A percentile compares a stretch with the other conserved stretches of the same genome.
Evolutionary conservation across 352 stramenopile species (phyloP).

Genomic region (Globisporangium takayamanum): DNA sequence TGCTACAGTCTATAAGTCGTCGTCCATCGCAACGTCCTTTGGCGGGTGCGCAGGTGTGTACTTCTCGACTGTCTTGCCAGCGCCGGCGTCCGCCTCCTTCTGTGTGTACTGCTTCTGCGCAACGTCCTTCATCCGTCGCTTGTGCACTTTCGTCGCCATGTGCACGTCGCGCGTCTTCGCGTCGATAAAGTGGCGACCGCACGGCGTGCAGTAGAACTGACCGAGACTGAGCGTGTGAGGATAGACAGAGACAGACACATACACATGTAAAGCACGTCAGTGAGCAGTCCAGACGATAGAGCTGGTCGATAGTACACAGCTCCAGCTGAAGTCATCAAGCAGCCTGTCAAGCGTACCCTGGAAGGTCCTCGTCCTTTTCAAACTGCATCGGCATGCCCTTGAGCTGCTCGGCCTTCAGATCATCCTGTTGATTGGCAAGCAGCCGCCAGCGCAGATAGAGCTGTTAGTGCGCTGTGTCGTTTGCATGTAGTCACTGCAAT

Average conservation of each 20-base stretch:
- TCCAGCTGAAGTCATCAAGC: background rate
- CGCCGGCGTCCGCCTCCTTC: slow-evolving; percentile 68
- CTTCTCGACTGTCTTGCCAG: slow-evolving; percentile 65
- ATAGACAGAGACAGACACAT: background rate
- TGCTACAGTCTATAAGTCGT: slow-evolving; percentile 44
- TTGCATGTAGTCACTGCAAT: too few relatives aligned
- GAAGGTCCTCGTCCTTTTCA: slow-evolving; percentile 79
- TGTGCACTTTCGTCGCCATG: slow-evolving; percentile 83
- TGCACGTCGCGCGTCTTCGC: slow-evolving; percentile 72
- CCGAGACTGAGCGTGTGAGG: slow-evolving; percentile 38
- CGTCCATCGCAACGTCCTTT: slow-evolving; percentile 43
- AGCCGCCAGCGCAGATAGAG: background rate
- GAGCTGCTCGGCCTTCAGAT: slow-evolving; percentile 55
- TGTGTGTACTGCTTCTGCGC: slow-evolving; percentile 87
- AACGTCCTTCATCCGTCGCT: slow-evolving; percentile 85
- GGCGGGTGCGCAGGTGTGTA: slow-evolving; percentile 60
- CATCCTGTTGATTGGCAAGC: slow-evolving; percentile 33
- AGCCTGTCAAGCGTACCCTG: slow-evolving; percentile 32
- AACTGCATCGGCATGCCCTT: slow-evolving; percentile 59
- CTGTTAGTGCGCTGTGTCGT: too few relatives aligned
- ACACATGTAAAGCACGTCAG: background rate
- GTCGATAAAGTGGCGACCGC: slow-evolving; percentile 82
- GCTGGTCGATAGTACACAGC: background rate
- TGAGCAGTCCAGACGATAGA: background rate
- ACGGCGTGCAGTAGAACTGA: slow-evolving; percentile 87